Conservation (phyloP, 2,329 filamentous ascomycete species). For the Colletotrichum cereale region DNA sequence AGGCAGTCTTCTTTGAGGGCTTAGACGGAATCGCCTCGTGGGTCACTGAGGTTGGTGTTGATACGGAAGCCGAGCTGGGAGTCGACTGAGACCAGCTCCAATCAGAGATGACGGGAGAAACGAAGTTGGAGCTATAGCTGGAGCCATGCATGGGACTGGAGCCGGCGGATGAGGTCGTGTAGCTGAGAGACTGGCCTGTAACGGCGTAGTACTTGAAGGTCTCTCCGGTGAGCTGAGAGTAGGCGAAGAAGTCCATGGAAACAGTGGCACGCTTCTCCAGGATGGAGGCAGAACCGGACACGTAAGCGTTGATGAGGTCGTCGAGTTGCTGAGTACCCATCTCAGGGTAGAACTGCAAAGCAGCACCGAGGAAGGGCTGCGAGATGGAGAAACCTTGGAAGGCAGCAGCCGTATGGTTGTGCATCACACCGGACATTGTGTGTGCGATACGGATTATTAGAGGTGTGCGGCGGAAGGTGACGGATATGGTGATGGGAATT, state of each 20-base stretch:
- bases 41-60: slow-evolving; percentile 48
- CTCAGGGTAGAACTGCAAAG: slow-evolving; percentile 75
- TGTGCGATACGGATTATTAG: slow-evolving; percentile 11
- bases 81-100: slow-evolving; percentile 59
- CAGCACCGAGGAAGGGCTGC: slow-evolving; percentile 67
- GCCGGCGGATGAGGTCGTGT: slow-evolving; percentile 58
- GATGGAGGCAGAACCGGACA: slow-evolving; percentile 65
- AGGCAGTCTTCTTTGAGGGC: slow-evolving; percentile 43
- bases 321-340: slow-evolving; percentile 73
- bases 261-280: slow-evolving; percentile 70
- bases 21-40: slow-evolving; percentile 46
- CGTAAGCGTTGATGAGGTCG: slow-evolving; percentile 68
- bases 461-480: slow-evolving; percentile 4
- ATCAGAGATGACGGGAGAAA: slow-evolving; percentile 63
- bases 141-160: slow-evolving; percentile 60
- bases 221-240: slow-evolving; percentile 66
- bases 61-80: slow-evolving; percentile 46
- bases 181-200: slow-evolving; percentile 51
- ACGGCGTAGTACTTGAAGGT: slow-evolving; percentile 72
- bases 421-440: slow-evolving; percentile 52
- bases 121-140: slow-evolving; percentile 59
- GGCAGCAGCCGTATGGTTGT: slow-evolving; percentile 50
- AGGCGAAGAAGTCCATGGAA: slow-evolving; percentile 70
- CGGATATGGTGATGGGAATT: not conserved
- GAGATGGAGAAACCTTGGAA: slow-evolving; percentile 70